Evolutionary conservation across 2,329 filamentous ascomycete genomes (phyloP).

Genomic region (Aspergillus pseudonomiae): DNA sequence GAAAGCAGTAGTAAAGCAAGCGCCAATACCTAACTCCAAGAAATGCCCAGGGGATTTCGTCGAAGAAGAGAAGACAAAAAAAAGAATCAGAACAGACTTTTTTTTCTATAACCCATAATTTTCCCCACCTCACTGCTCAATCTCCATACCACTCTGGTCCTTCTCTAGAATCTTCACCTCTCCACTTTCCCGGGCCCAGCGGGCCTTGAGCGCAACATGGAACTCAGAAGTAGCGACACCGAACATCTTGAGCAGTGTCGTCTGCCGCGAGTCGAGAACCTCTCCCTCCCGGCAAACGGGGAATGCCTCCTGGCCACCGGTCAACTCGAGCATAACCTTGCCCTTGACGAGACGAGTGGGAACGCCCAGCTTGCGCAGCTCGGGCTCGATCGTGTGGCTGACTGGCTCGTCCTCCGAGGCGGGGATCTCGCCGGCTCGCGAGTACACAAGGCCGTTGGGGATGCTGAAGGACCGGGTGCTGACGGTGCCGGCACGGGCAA

Average conservation of each 20-base stretch:
- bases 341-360: constrained; percentile 88
- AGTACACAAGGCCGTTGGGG: constrained; percentile 80
- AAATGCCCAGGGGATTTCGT: constrained; percentile 38
- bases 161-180: constrained; percentile 46
- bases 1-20: constrained; percentile 26
- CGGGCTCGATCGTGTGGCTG: constrained; percentile 86
- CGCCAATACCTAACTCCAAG: constrained; percentile 41
- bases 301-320: constrained; percentile 58
- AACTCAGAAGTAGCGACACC: constrained; percentile 90
- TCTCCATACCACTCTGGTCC: constrained; percentile 44
- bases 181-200: constrained; percentile 46
- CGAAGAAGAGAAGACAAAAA: constrained; percentile 24
- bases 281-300: constrained; percentile 84
- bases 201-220: constrained; percentile 75
- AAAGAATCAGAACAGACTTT: constrained; percentile 13
- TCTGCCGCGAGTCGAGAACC: constrained; percentile 85
- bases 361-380: constrained; percentile 84
- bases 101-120: neutral
- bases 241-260: constrained; percentile 90
- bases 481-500: constrained; percentile 80
- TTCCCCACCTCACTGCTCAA: constrained; percentile 32
- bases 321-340: constrained; percentile 73
- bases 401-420: constrained; percentile 82
- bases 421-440: constrained; percentile 75
- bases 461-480: constrained; percentile 77